Evolutionary conservation across 2,329 filamentous ascomycete genomes (phyloP).

Genomic region (Sclerotinia trifoliorum): DNA sequence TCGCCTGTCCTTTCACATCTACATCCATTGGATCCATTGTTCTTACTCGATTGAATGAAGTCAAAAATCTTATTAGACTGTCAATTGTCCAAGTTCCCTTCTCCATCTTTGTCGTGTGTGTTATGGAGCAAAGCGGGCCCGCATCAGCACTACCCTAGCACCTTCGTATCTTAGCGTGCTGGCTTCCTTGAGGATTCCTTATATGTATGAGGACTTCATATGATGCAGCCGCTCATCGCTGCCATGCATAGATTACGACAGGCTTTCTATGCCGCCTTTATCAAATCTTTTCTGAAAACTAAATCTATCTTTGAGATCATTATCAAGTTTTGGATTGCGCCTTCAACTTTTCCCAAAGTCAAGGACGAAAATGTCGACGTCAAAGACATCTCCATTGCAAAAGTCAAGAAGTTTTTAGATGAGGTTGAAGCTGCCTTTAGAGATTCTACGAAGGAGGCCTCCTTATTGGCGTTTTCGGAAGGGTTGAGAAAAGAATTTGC

Average conservation of each 20-base stretch:
- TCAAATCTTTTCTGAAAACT: constrained; percentile 58
- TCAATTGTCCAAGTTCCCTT: neutral
- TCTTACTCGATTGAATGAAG: constrained; percentile 1
- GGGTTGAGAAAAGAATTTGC: constrained; percentile 56
- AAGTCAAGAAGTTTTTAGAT: constrained; percentile 49
- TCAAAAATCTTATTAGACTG: neutral
- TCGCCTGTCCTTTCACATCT: neutral
- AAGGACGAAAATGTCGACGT: constrained; percentile 30
- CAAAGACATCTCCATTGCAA: constrained; percentile 26
- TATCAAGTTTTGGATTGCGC: constrained; percentile 53
- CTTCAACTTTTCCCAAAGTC: constrained; percentile 35
- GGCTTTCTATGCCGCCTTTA: constrained; percentile 52
- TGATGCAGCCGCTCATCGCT: constrained; percentile 52
- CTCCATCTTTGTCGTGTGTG: constrained; percentile 5
- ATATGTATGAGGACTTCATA: constrained; percentile 38
- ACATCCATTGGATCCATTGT: neutral
- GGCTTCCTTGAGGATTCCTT: constrained; percentile 27
- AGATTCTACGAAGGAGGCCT: constrained; percentile 48
- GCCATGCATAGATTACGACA: constrained; percentile 58
- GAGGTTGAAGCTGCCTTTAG: constrained; percentile 56
- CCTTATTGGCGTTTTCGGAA: constrained; percentile 45
- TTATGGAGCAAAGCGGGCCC: constrained; percentile 14
- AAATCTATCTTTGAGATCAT: constrained; percentile 59
- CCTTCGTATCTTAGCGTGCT: constrained; percentile 24
- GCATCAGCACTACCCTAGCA: constrained; percentile 21